Percentiles rank a stretch among this genome's conserved stretches.
Evolutionary conservation across 2,329 filamentous ascomycete genomes (phyloP).

Genomic region (Chrysoporthe deuterocubensis): DNA sequence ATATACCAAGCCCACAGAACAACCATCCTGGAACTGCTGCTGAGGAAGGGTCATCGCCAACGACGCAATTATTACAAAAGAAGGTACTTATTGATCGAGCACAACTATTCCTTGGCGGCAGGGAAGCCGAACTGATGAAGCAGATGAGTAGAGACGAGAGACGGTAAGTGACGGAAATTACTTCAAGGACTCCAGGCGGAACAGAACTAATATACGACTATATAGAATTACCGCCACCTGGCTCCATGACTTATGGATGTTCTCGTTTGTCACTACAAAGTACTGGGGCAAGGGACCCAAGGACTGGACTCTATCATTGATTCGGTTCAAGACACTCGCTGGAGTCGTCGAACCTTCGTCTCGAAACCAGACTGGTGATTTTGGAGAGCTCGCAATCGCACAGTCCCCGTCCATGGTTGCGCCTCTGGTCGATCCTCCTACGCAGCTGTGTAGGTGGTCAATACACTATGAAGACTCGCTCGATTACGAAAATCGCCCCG

Average conservation of each 20-base stretch:
- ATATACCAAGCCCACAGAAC: background rate
- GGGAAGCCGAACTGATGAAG: conserved; percentile 4
- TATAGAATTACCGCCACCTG: conserved; percentile 26
- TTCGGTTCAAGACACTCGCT: conserved; percentile 16
- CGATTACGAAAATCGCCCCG: background rate
- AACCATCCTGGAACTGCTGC: background rate
- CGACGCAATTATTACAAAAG: background rate
- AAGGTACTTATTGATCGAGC: conserved; percentile 10
- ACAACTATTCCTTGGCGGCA: conserved; percentile 3
- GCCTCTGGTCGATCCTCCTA: background rate
- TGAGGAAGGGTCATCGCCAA: background rate
- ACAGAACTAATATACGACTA: conserved; percentile 2
- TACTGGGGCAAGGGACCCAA: conserved; percentile 34
- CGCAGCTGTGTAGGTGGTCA: conserved; percentile 16
- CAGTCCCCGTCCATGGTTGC: background rate
- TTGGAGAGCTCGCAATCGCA: background rate
- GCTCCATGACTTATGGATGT: conserved; percentile 35
- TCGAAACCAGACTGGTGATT: background rate
- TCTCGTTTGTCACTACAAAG: conserved; percentile 33
- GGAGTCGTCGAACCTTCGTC: conserved; percentile 13
- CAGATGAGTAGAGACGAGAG: conserved; percentile 13
- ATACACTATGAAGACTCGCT: background rate
- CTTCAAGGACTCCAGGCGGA: too few relatives aligned
- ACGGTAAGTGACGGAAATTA: background rate
- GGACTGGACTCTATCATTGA: conserved; percentile 23